A percentile compares a stretch with the other conserved stretches of the same genome.
phyloP scores from a whole-genome alignment of 345 rosid genomes.

The Hibiscus tridactylites region DNA sequence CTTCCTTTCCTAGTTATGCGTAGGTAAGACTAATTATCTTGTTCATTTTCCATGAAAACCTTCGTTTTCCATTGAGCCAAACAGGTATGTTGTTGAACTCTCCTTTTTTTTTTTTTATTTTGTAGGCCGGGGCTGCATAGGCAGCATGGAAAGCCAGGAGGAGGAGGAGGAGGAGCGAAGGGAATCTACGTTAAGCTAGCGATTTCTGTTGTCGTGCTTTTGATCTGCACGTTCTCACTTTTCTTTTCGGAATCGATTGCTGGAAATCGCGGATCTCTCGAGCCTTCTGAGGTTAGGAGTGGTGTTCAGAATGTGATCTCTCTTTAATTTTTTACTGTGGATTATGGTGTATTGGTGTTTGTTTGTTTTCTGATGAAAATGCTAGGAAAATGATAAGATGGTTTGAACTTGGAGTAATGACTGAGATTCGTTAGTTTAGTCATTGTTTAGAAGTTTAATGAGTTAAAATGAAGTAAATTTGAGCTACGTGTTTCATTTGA shows the following conservation, averaged over 20 bases:
- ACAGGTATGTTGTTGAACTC: not conserved
- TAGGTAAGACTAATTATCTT: not conserved
- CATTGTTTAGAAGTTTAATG: not conserved
- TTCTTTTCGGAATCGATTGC: slow-evolving; percentile 46
- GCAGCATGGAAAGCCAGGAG: slow-evolving; percentile 62
- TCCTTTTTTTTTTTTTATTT: not conserved
- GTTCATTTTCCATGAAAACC: not conserved
- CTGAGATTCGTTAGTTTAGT: too few species aligned
- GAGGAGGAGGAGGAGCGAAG: slow-evolving; percentile 48
- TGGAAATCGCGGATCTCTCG: slow-evolving; percentile 34
- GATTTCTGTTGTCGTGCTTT: slow-evolving; percentile 51
- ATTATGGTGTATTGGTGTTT: slow-evolving; percentile 13
- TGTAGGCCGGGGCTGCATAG: slow-evolving; percentile 59
- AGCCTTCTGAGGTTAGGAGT: slow-evolving; percentile 45
- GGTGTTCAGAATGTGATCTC: not conserved
- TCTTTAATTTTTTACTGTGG: not conserved
- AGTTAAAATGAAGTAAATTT: not conserved
- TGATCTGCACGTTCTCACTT: slow-evolving; percentile 69
- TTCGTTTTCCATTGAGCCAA: not conserved
- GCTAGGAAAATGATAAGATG: not conserved
- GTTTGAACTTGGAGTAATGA: not conserved
- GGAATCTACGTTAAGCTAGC: slow-evolving; percentile 56
- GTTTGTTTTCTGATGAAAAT: slow-evolving; percentile 13
- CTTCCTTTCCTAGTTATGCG: not conserved
- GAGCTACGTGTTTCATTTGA: not conserved